Percentiles rank a stretch among this genome's conserved stretches.
phyloP scores from a whole-genome alignment of 2,329 filamentous ascomycete species.

The Trichoderma afroharzianum region DNA sequence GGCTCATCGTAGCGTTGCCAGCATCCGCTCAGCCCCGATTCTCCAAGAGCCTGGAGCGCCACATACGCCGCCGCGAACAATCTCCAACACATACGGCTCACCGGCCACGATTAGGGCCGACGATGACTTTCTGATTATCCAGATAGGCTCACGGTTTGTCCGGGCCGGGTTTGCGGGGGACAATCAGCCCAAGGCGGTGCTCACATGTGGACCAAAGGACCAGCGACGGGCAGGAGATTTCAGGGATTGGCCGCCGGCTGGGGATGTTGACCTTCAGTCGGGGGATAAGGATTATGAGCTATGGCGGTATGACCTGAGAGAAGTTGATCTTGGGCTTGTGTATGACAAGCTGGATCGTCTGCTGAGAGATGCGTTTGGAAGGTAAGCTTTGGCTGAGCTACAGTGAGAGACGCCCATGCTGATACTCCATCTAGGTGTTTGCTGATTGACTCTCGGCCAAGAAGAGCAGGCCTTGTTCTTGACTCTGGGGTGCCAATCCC shows the following conservation, averaged over 20 bases:
- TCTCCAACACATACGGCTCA: slow-evolving; percentile 55
- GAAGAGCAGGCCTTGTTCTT: slow-evolving; percentile 70
- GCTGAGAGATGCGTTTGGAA: slow-evolving; percentile 76
- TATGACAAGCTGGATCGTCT: slow-evolving; percentile 83
- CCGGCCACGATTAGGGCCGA: slow-evolving; percentile 64
- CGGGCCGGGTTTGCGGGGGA: slow-evolving; percentile 86
- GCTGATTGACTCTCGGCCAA: slow-evolving; percentile 70
- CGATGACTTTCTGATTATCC: slow-evolving; percentile 80
- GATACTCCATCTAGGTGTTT: slow-evolving; percentile 46
- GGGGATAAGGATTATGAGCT: slow-evolving; percentile 70
- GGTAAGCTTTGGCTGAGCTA: slow-evolving; percentile 44
- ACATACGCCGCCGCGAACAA: slow-evolving; percentile 57
- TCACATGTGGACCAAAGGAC: slow-evolving; percentile 71
- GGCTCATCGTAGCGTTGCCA: slow-evolving; percentile 57
- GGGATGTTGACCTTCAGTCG: slow-evolving; percentile 41
- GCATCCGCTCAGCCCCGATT: slow-evolving; percentile 47
- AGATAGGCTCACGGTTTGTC: slow-evolving; percentile 75
- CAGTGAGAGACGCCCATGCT: neutral
- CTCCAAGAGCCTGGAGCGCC: slow-evolving; percentile 43
- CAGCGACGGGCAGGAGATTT: slow-evolving; percentile 80
- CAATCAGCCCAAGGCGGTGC: slow-evolving; percentile 64
- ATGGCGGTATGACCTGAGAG: slow-evolving; percentile 72
- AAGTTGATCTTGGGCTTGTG: slow-evolving; percentile 72
- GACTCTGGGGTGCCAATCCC: slow-evolving; percentile 76
- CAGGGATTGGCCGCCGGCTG: slow-evolving; percentile 60